Evolutionary conservation across 768 basidiomycete genomes (phyloP), one percentile per base, ranked within the genome.

Genomic region (Sarcodon aspratus): DNA sequence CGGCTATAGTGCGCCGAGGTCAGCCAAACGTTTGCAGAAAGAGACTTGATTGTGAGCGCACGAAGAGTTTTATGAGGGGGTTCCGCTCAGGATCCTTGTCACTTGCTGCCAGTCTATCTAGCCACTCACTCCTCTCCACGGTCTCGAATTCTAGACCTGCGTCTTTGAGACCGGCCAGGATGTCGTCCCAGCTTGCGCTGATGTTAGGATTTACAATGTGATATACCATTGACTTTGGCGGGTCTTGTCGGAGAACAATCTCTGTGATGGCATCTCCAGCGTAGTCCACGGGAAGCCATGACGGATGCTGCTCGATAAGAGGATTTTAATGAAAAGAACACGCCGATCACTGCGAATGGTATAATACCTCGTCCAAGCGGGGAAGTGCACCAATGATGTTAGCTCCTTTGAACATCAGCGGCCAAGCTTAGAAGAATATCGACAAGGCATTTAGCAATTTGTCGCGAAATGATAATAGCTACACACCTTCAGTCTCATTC

Each of bases 271-370:
- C 67, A 34, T 61, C 61, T 7, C 68, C 76, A 1, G 76, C 76
- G 47, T 63, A 66, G 61, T 80, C 68, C 46, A 78, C 74, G 0
- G 78, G 75, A 1, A 79, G 63, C 75, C 76, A 79, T 0, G 72
- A 68, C 3, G 66, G 67, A 31, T 63, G 57, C 65, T 72, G 42
- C 1, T n/a, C 11, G n/a, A 40, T n/a, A 18, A n/a, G 15, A 7
- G 13, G 15, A 9, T 12, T n/a, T 33, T 27, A 17, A 59, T 27
- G 21, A 27, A 27, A 5, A 27, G 3, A 5, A 27, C 21, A 27
- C 21, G 21, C 21, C 21, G 21, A 27, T 27, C 21, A 27, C 21
- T 27, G 5, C 21, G 5, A 27, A 27, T 27, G 21, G 21, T 55
- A 4, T 27, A n/a, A n/a, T n/a, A 57, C 56, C 45, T 70, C 67